Evolutionary conservation across 2,329 filamentous ascomycete genomes (phyloP), one percentile per base, ranked within the genome.

Genomic region (Microsporum audouinii): DNA sequence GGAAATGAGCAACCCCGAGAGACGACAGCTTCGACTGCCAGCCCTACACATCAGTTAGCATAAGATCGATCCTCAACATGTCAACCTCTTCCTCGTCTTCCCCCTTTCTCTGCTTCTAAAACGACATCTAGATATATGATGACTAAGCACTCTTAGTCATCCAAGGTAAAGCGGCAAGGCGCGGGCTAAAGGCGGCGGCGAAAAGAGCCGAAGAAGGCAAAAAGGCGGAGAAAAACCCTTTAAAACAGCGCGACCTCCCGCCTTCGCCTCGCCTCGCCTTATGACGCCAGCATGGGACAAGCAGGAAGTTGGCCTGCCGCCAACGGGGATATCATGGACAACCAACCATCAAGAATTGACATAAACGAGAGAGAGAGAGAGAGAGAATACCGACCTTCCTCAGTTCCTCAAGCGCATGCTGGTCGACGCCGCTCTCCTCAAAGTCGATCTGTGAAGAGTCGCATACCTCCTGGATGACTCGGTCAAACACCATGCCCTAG

Each of bases 21-120:
- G 85, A 84, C 0, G 91, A 88, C 39, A 99, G 82, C 76, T 95
- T 96, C 69, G 86, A 82, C 79, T 97, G 91, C 94, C 94, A 99
- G 77, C 87, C 89, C 91, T 97, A 72, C 64, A 65, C 60, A 49
- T 39, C 56, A 57, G 23, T 59, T 12, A 59, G 49, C 34, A 57
- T 23, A 7, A 34, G 3, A 55, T 38, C 17, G 17, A 5, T 33
- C 23, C 29, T 29, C 49, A 23, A 34, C 31, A n/a, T 7, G 5
- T 3, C 17, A 47, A 47, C 5, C 43, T 8, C 4, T 27, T 2
- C 5, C 4, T 31, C 31, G 12, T 33, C 49, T n/a, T 34, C 23
- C 5, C 10, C 47, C 1, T 14, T 14, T 31, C 4, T n/a, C 27
- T 17, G 23, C 17, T 5, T 31, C 47, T 17, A 33, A 1, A 43